These are phyloP conservation scores for Durotheca rogersii DNA, from an alignment of 495 filamentous ascomycete species.

Conservation along the genomic window DNA sequence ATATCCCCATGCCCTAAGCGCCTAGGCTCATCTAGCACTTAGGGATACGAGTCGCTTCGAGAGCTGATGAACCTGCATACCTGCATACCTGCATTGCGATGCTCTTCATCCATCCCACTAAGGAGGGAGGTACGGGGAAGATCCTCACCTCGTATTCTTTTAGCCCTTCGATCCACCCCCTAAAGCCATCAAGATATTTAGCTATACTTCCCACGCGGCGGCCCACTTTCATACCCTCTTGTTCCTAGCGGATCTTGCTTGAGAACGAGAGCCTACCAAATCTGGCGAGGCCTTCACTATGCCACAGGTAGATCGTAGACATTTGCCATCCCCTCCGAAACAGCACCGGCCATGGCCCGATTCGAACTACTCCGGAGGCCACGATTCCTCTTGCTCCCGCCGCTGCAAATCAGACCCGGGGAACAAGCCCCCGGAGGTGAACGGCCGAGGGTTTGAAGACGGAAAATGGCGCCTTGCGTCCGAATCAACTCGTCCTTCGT, in stretches of 20 bases:
- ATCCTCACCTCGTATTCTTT: neutral
- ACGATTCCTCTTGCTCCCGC: slow-evolving; percentile 13
- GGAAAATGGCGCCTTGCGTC: slow-evolving; percentile 21
- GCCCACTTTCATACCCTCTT: slow-evolving; percentile 21
- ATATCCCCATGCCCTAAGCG: neutral
- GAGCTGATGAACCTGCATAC: too few species aligned
- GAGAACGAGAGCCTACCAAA: slow-evolving; percentile 7
- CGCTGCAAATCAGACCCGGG: slow-evolving; percentile 27
- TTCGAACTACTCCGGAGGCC: slow-evolving; percentile 12
- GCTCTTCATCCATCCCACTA: neutral
- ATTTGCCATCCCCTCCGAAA: slow-evolving; percentile 1
- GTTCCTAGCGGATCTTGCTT: slow-evolving; percentile 16
- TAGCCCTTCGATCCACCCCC: slow-evolving; percentile 3
- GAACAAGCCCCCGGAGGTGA: slow-evolving; percentile 30
- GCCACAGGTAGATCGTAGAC: slow-evolving; percentile 13
- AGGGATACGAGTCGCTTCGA: too few species aligned
- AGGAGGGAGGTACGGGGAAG: too few species aligned
- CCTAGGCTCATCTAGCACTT: neutral
- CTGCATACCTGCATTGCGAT: too few species aligned
- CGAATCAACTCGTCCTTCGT: slow-evolving; percentile 1
- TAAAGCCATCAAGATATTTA: slow-evolving; percentile 20
- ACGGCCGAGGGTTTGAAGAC: slow-evolving; percentile 31
- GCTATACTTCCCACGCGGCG: slow-evolving; percentile 19
- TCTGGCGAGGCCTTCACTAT: slow-evolving; percentile 21
- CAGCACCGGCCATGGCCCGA: slow-evolving; percentile 15